Base-by-base conservation (phyloP, 345 rosid genomes). In the Geranium brycei region DNA sequence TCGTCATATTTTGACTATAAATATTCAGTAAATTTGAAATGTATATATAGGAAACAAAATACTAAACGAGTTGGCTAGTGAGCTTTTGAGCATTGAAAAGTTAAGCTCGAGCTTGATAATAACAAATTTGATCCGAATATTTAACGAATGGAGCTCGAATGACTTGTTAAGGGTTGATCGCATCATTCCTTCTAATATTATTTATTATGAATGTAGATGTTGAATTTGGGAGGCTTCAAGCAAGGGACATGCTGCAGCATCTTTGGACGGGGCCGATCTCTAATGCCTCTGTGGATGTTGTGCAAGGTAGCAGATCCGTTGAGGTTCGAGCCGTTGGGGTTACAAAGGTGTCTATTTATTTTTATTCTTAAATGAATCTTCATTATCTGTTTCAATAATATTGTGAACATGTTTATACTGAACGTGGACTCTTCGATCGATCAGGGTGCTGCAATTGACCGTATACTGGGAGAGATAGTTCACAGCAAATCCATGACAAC, bases 181-280 rank as follows among this genome's bases (percentile, higher is more conserved):
- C 28, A 23, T 23, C 57, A 35, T 31, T 17, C 32, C 51, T 35
- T 31, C 40, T 65, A 17, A 62, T 63, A 57, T 72, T 72, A 35
- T 35, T 23, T 23, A 35, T 19, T 70, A 32, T 68, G 72, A 61
- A 5, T 73, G 62, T 69, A 95, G 99, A 88, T 78, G 51, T 87
- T 68, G 99, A 95, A 65, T 95, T 95, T 63, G 99, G 99, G 70
- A 88, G 90, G 69, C 82, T 95, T 72, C 99, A 95, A 80, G 99
- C 99, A 68, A 83, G 91, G 79, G 99, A 95, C 70, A 78, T 95
- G 95, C 69, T 95, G 81, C 99, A 95, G 80, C 99, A 95, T 82
- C 95, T 95, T 66, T 95, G 97, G 95, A 95, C 99, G 28, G 99
- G 99, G 61, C 99, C 99, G 60, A 88, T 95, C 74, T 90, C 97